Base-by-base conservation (phyloP, 768 basidiomycete species). In the Coprinopsis marcescibilis region DNA sequence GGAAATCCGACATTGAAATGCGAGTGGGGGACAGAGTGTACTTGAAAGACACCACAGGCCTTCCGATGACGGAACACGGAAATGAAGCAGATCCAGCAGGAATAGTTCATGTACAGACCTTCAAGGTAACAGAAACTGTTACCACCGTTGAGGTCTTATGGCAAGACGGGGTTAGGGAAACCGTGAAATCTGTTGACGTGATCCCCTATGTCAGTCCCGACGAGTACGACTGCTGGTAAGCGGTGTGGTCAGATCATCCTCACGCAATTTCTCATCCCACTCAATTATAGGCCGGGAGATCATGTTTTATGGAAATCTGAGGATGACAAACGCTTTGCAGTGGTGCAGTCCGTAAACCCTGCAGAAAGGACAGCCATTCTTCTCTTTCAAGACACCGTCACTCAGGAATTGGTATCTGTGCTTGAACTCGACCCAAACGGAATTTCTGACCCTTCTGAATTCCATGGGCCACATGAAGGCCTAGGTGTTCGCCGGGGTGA, bases 351-450 rank as follows among this genome's bases (percentile, higher is more conserved):
- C 20, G 88, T 90, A 34, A 78, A 88, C 58, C 79, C 85, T 2
- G 59, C 58, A 13, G 81, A 89, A 35, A 73, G 91, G 43, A 88
- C 83, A 4, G 85, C 89, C 12, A 66, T 68, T 45, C 71, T 94
- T 38, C 71, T 75, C 10, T 79, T 81, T 57, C 60, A 70, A 19
- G 81, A 80, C 53, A 76, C 70, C 15, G 69, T 68, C 20, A 64
- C 65, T 29, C 65, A 67, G 37, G 85, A 91, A 60, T 70, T 82
- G 14, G 87, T 83, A 10, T 87, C 91, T 27, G 75, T 89, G 10
- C 73, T 97, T 27, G 92, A 97, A 66, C 78, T 97, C 43, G 92
- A 95, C 60, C 82, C 87, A 7, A 88, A 90, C 56, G 90, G 89
- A 23, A 71, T 72, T 20, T 71, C 73, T 29, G 82, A 82, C 50